Percentiles rank a stretch among this genome's conserved stretches.
Evolutionary conservation across 2,329 filamentous ascomycete species (phyloP).

Genomic region (Cercospora janseana): DNA sequence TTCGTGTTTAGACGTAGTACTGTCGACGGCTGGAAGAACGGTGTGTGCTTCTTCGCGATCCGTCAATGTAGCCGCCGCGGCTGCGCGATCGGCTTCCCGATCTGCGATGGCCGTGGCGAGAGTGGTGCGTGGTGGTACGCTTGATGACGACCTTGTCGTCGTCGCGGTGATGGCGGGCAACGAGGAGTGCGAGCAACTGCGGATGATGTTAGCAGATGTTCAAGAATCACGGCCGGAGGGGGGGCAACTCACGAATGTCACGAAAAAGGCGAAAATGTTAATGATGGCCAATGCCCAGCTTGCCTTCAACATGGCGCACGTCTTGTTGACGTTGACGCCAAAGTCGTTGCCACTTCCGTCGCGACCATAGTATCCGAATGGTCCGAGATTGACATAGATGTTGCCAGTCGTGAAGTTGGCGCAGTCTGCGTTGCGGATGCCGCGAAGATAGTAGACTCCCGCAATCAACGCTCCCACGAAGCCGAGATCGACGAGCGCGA

Average conservation of each 20-base stretch:
- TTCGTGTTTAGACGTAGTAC: constrained; percentile 31
- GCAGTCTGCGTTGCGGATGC: constrained; percentile 65
- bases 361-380: constrained; percentile 19
- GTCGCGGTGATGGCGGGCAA: constrained; percentile 46
- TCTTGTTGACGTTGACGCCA: constrained; percentile 61
- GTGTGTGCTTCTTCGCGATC: constrained; percentile 26
- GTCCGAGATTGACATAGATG: constrained; percentile 48
- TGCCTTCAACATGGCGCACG: constrained; percentile 89
- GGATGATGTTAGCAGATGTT: constrained; percentile 3
- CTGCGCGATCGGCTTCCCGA: constrained; percentile 34
- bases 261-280: constrained; percentile 75
- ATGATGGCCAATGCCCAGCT: constrained; percentile 88
- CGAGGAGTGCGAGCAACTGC: constrained; percentile 62
- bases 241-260: constrained; percentile 60
- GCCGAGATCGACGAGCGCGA: constrained; percentile 60
- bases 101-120: constrained; percentile 45
- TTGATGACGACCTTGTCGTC: constrained; percentile 54
- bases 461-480: constrained; percentile 65
- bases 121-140: constrained; percentile 53
- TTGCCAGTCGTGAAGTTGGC: constrained; percentile 51
- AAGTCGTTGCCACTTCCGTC: constrained; percentile 43
- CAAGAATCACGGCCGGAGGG: neutral
- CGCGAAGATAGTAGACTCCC: constrained; percentile 57
- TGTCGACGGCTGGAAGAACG: constrained; percentile 32
- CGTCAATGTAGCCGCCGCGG: constrained; percentile 31